Base-by-base conservation (phyloP, 352 stramenopile species). In the Globisporangium paddicum region DNA sequence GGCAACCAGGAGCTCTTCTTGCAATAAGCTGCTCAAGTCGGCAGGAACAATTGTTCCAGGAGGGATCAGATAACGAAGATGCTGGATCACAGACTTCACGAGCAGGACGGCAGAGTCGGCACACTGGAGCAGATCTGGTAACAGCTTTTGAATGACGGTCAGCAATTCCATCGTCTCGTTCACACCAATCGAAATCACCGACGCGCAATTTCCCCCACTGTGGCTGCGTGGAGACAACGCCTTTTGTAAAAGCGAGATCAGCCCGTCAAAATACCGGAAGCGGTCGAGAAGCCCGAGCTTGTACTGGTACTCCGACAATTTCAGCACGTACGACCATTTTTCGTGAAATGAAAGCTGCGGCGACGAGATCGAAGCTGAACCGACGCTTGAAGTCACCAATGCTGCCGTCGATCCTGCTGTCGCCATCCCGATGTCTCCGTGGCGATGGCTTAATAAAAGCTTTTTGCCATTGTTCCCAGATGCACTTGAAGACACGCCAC, bases 301-400 rank as follows among this genome's bases (percentile, higher is more conserved):
- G 62, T 89, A 93, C 67, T 95, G 86, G 47, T 87, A 93, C 66
- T 87, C 70, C 14, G 84, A 88, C 16, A 95, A 60, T 59, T 90
- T 89, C 25, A 95, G 69, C 25, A 87, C 66, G 53, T 95, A 95
- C 14, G 81, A 89, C 78, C 79, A 92, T 56, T 90, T 90, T 38
- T 92, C 83, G 56, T 86, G 74, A 58, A 74, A 75, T 4, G 73
- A 77, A 18, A 83, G 62, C 32, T 73, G 56, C 18, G 73, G 46
- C 18, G 66, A 66, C 40, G 65, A 25, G n/a, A 58, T 50, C 19
- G 55, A 35, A 0, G 66, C 21, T n/a, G 32, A 21, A 13, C 19
- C 19, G 28, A 63, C 16, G 57, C 45, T 18, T 28, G 25, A 13
- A 41, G 35, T 26, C 32, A 68, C 35, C 6, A 67, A 47, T 35